A percentile compares a stretch with the other conserved stretches of the same genome.
These are phyloP conservation scores for Perkinsus chesapeaki DNA, from an alignment of 169 alveolate species.

Conservation along the genomic window DNA sequence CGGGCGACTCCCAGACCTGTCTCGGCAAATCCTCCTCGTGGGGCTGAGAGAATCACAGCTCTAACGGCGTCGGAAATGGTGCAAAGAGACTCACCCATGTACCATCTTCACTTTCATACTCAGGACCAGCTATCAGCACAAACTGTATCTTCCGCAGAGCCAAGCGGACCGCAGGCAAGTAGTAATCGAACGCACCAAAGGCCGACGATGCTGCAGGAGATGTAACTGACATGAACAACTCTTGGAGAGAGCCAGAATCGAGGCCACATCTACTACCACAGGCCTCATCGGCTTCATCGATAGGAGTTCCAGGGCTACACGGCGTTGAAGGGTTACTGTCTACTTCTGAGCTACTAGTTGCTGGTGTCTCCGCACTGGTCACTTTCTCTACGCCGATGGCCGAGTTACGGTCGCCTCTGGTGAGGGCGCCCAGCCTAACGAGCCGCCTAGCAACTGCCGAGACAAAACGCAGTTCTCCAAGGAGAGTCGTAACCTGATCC, in stretches of 20 bases:
- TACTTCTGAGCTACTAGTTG: neutral
- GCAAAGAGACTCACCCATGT: neutral
- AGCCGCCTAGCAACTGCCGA: neutral
- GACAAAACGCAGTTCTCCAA: slow-evolving; percentile 1
- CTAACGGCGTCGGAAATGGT: neutral
- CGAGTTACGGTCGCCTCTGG: slow-evolving; percentile 1
- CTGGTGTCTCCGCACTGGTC: neutral
- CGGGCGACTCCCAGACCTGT: no score
- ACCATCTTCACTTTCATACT: neutral
- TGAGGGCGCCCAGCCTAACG: neutral
- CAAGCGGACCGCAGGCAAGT: neutral
- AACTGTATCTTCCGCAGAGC: neutral
- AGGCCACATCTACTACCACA: no score
- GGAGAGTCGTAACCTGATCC: neutral
- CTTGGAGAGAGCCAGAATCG: neutral
- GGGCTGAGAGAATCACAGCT: neutral
- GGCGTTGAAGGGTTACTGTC: no score
- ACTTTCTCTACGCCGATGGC: slow-evolving; percentile 6
- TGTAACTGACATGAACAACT: neutral
- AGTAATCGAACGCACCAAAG: neutral
- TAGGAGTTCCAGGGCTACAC: no score
- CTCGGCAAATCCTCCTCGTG: neutral
- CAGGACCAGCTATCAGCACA: neutral
- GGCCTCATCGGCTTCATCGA: no score
- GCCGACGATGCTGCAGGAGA: neutral